phyloP scores from a whole-genome alignment of 306 rosid species.

The Cucumis cinereus region DNA sequence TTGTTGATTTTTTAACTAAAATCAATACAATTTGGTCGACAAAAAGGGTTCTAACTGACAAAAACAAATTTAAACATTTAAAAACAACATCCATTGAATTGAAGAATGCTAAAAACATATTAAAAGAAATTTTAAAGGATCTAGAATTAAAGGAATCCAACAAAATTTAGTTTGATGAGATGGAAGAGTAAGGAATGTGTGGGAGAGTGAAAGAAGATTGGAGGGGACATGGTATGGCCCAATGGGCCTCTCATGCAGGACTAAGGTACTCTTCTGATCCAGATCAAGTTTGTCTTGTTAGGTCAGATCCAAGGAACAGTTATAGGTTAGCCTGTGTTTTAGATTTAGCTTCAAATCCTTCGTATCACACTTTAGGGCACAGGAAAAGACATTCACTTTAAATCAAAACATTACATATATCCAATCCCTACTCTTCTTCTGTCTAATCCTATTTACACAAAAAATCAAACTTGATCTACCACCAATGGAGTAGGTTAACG shows the following conservation, averaged over 20 bases:
- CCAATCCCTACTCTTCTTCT: not conserved
- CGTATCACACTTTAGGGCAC: not conserved
- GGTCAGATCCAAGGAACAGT: not conserved
- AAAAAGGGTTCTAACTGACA: too few species aligned
- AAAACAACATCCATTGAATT: too few species aligned
- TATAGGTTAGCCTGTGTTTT: not conserved
- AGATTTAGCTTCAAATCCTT: not conserved
- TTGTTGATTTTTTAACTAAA: too few species aligned
- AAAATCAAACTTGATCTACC: not conserved
- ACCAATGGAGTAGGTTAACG: not conserved
- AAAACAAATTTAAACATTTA: too few species aligned
- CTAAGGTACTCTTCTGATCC: not conserved
- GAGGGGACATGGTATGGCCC: not conserved
- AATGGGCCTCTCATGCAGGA: not conserved
- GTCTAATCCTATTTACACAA: not conserved
- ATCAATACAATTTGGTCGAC: too few species aligned
- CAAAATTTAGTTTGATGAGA: not conserved
- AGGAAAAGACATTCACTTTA: not conserved
- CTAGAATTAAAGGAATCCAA: not conserved
- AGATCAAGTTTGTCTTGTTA: slow-evolving; percentile 5
- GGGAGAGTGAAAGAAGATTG: not conserved
- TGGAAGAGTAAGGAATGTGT: not conserved
- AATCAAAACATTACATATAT: not conserved
- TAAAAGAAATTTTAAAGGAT: not conserved
- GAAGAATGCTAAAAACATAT: too few species aligned